Base-by-base conservation (phyloP, 495 filamentous ascomycete species). In the Chaetomium fimeti region DNA sequence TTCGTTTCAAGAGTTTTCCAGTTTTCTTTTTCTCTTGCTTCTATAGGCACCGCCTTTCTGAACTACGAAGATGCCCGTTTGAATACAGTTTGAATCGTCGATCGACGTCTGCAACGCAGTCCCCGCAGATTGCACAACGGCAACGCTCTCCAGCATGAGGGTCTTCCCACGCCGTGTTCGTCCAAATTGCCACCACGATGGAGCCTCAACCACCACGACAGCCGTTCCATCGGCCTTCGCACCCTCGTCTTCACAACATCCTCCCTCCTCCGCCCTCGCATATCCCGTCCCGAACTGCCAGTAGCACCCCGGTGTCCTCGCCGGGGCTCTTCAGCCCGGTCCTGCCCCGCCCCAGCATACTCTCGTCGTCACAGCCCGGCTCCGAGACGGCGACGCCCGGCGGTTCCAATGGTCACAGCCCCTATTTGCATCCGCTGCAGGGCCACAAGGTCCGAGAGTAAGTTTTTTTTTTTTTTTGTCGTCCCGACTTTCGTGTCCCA, bases 231-330 rank as follows among this genome's bases (percentile, higher is more conserved):
- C 73, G 78, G 45, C 69, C 69, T 32, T 70, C 74, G 58, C 72
- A 76, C 69, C 74, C 73, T 53, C 77, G 71, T 54, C 76, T 77
- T 49, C 71, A 72, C 57, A 72, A 73, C 70, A 76, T 77, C 68
- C 60, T 75, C 38, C 71, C 66, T 51, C 69, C 69, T 48, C 71
- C 69, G 25, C 66, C 64, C 48, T 72, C 69, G 62, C 75, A 68
- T 63, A 53, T 68, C 22, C 70, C 69, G 24, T 49, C 62, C 29
- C 72, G 80, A 59, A 89, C 86, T 0, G 83, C 83, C 38, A 85
- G 79, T 54, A 90, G 87, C 71, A 91, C 88, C 1, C 88, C 88
- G 15, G 71, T 86, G 13, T 87, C 87, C 45, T 89, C 87, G 63
- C 88, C 87, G 1, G 87, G 88, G 6, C 81, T 91, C 12, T 90